Base-by-base conservation (phyloP, 345 rosid species). In the Passiflora organensis region DNA sequence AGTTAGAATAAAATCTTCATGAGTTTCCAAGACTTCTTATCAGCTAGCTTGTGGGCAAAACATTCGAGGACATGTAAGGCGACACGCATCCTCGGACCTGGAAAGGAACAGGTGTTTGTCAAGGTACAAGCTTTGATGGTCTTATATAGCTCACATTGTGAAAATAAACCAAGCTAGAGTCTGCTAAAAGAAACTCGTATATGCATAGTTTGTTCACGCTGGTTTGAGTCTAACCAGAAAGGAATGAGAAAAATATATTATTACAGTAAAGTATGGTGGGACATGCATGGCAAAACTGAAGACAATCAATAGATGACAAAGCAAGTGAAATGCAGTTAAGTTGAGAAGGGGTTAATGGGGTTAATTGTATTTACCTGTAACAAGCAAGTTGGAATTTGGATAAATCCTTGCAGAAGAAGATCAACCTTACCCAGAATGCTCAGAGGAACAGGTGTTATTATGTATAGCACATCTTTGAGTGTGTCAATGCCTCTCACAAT, bases 401-500 rank as follows among this genome's bases (percentile, higher is more conserved):
- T 80, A 49, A 63, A 71, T 2, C 96, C 97, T 75, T 83, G 97
- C 34, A 85, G 81, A 12, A 94, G 65, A 46, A 89, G 72, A 75
- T 94, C 83, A 68, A 87, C 95, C 56, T 75, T 84, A 74, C 81
- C 86, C 64, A 89, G 85, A 51, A 66, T 75, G 74, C 60, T 72
- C 13, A 63, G 82, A 25, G 89, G 78, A 72, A 89, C 87, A 17
- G 97, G 96, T 21, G 99, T 84, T 67, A 89, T 81, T 64, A 93
- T 71, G 62, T 86, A 84, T 4, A 89, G 73, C 58, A 82, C 49
- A 43, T 86, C 86, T 65, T 77, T 86, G 51, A 64, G 58, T 0
- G 75, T 64, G 78, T 93, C 99, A 24, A 89, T 80, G 44, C 91
- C 95, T 69, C 99, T 78, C 53, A 93, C 86, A 57, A 93, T 84